These are phyloP conservation scores for Populus hybrid DNA, from an alignment of 441 rosid genomes.

Conservation along the genomic window DNA sequence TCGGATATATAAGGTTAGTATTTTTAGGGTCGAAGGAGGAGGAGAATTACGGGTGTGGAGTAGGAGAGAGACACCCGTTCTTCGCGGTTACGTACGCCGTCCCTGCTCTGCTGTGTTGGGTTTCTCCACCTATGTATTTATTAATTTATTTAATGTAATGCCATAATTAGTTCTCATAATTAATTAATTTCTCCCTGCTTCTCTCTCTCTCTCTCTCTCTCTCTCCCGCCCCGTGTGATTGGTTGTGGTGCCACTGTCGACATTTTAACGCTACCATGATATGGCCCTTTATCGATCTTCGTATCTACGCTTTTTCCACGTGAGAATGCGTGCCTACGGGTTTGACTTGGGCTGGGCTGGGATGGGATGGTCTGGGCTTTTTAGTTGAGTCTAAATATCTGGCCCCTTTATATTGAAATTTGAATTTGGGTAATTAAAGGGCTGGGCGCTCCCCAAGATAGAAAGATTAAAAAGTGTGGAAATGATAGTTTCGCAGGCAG, in stretches of 20 bases:
- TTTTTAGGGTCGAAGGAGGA: constrained; percentile 1
- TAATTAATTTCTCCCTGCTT: too few species aligned
- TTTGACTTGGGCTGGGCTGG: not conserved
- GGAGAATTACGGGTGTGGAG: constrained; percentile 7
- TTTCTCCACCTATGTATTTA: not conserved
- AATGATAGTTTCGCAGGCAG: not conserved
- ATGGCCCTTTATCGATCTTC: not conserved
- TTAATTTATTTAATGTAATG: not conserved
- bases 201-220: not conserved
- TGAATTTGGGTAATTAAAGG: not conserved
- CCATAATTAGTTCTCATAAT: not conserved
- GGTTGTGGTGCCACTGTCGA: not conserved
- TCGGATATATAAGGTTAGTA: not conserved
- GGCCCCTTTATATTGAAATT: not conserved
- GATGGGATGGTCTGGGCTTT: not conserved
- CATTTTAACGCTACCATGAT: not conserved
- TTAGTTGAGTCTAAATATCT: not conserved
- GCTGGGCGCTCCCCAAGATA: not conserved
- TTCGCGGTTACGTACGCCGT: constrained; percentile 15
- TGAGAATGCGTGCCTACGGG: not conserved
- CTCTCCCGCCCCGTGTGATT: not conserved
- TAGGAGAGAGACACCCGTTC: constrained; percentile 19
- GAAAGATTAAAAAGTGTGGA: not conserved
- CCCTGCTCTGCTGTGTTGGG: not conserved
- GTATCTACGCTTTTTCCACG: not conserved